These are phyloP conservation scores for Darksidea phi DNA, from an alignment of 495 filamentous ascomycete species.

Conservation along the genomic window DNA sequence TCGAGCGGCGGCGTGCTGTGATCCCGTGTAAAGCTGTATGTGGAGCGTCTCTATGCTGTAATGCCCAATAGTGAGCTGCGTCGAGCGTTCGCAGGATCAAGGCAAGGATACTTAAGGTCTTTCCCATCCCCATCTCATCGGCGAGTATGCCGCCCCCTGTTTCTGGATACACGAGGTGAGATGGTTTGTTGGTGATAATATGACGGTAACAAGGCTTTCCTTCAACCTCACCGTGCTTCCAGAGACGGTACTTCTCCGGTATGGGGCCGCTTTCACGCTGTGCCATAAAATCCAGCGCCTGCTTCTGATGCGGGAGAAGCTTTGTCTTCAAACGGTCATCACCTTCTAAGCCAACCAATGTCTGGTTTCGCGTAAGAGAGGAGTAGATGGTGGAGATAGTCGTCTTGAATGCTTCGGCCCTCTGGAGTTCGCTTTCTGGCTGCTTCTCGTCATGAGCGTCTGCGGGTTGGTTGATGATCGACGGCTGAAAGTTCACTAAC, in stretches of 20 bases:
- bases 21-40: background rate
- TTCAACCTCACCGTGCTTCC: conserved; percentile 4
- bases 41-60: background rate
- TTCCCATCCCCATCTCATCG: conserved; percentile 30
- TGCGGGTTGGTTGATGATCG: background rate
- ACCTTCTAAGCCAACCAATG: conserved; percentile 9
- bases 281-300: conserved; percentile 10
- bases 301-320: conserved; percentile 11
- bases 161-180: background rate
- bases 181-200: conserved; percentile 6
- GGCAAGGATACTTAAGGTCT: conserved; percentile 21
- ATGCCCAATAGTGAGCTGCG: conserved; percentile 15
- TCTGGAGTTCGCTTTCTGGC: background rate
- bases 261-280: conserved; percentile 8
- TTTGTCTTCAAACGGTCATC: conserved; percentile 3
- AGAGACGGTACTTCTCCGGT: conserved; percentile 4
- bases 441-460: background rate
- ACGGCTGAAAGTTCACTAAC: conserved; percentile 15
- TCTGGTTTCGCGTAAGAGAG: conserved; percentile 10
- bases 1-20: background rate
- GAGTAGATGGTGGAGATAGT: conserved; percentile 11
- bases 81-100: conserved; percentile 13
- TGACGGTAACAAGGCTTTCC: conserved; percentile 5
- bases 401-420: conserved; percentile 7
- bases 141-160: conserved; percentile 21